Base-by-base conservation (phyloP, 2,329 filamentous ascomycete species). In the Escovopsis sp. region DNA sequence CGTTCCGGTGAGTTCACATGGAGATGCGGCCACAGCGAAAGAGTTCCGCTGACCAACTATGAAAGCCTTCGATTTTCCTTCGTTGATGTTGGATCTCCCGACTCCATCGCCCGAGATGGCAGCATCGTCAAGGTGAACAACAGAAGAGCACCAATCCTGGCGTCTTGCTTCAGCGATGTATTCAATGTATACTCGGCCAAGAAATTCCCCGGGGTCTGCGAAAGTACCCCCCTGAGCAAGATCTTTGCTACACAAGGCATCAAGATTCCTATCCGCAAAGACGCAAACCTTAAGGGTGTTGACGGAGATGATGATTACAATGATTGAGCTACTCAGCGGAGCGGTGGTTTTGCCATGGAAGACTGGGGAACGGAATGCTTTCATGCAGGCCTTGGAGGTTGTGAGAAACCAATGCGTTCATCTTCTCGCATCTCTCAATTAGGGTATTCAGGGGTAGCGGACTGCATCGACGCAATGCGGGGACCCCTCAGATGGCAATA, bases 111-210 rank as follows among this genome's bases (percentile, higher is more conserved):
- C 61, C 58, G 38, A 33, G 56, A 59, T n/a, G 59, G 65, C 33
- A 61, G 61, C 28, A 55, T 61, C 5, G 55, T 66, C 15, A 57
- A 54, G 4, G 67, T 93, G 46, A 91, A 87, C 59, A 80, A 75
- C 33, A 82, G 80, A 43, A 80, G 78, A 48, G 84, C 85, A 0
- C 85, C 85, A 0, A 82, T 95, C 11, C 72, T 96, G 15, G 87
- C 89, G 1, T 82, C 80, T 8, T 81, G 79, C 53, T 96, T 89
- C 63, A 93, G 85, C 39, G 83, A 94, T 4, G 73, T 79, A 3
- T 96, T 98, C 68, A 85, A 86, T 42, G 91, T 98, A 28, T 96
- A 82, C 63, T 94, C 85, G 3, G 91, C 91, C 39, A 98, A 98
- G 72, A 95, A 95, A 56, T 98, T 98, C 61, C 91, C 91, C 0